Conservation (phyloP, 2,329 filamentous ascomycete species). For the Ceratocystis lukuohia region DNA sequence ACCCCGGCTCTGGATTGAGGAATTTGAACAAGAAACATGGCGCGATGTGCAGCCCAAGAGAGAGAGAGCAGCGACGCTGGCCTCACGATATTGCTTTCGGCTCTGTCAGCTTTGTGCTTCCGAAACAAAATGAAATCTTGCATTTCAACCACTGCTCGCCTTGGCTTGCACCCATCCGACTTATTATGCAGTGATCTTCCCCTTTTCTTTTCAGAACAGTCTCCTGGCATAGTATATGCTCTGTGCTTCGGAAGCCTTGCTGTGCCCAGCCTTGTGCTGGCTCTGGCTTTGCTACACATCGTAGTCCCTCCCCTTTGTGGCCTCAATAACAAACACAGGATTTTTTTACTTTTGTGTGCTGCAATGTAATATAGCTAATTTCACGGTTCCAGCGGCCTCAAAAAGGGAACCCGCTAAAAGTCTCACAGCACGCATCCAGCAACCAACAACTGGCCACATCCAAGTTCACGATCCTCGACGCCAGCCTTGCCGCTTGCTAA, state of each 20-base stretch:
- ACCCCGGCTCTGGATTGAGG: too few species aligned
- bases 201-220: not conserved
- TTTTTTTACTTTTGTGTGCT: not conserved
- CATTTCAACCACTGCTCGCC: not conserved
- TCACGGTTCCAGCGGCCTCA: not conserved
- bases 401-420: not conserved
- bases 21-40: too few species aligned
- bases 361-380: not conserved
- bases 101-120: not conserved
- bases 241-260: not conserved
- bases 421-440: not conserved
- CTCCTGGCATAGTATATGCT: not conserved
- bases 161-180: not conserved
- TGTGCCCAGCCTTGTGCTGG: not conserved
- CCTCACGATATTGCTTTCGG: too few species aligned
- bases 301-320: not conserved
- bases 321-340: not conserved
- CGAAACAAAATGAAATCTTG: not conserved
- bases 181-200: not conserved
- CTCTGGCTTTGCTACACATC: not conserved
- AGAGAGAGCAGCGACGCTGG: too few species aligned
- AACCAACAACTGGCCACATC: not conserved
- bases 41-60: too few species aligned
- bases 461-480: not conserved
- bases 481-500: not conserved